Evolutionary conservation across 352 stramenopile genomes (phyloP).

Genomic region (Phytophthora capsici): DNA sequence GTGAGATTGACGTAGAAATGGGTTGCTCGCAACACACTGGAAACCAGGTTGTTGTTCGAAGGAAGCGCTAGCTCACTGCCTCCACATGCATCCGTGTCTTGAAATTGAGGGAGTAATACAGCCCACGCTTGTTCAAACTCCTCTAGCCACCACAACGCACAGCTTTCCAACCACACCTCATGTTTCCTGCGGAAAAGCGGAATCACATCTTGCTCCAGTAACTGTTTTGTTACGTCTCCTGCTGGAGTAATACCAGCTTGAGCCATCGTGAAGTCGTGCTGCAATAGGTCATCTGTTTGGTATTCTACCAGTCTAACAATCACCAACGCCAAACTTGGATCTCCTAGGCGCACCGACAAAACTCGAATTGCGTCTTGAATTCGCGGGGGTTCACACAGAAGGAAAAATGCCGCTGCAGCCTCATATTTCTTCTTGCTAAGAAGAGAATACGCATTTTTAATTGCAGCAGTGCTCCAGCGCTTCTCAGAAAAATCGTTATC

Average conservation of each 20-base stretch:
- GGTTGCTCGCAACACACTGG: constrained; percentile 52
- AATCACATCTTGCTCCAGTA: constrained; percentile 76
- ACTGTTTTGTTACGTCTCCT: constrained; percentile 51
- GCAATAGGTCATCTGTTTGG: constrained; percentile 49
- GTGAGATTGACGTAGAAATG: constrained; percentile 88
- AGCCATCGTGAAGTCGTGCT: constrained; percentile 62
- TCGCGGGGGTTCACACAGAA: constrained; percentile 92
- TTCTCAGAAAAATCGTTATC: constrained; percentile 86
- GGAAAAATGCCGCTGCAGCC: constrained; percentile 92
- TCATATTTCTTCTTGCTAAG: constrained; percentile 94
- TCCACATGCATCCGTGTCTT: constrained; percentile 62
- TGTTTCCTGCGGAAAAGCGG: constrained; percentile 62
- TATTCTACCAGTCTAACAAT: constrained; percentile 91
- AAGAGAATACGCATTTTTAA: constrained; percentile 96
- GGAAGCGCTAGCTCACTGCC: constrained; percentile 13
- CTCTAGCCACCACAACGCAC: constrained; percentile 84
- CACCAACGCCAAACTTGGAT: constrained; percentile 91
- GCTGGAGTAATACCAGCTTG: constrained; percentile 69
- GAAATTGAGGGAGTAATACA: constrained; percentile 67
- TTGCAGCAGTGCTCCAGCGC: constrained; percentile 84
- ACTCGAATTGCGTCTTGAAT: constrained; percentile 93
- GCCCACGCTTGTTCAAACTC: constrained; percentile 85
- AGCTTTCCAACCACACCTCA: constrained; percentile 83
- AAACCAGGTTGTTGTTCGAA: constrained; percentile 35
- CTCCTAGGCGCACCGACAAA: constrained; percentile 85